A percentile compares a stretch with the other conserved stretches of the same genome.
Evolutionary conservation across 768 basidiomycete species (phyloP).

Genomic region (Paxillus ammoniavirescens): DNA sequence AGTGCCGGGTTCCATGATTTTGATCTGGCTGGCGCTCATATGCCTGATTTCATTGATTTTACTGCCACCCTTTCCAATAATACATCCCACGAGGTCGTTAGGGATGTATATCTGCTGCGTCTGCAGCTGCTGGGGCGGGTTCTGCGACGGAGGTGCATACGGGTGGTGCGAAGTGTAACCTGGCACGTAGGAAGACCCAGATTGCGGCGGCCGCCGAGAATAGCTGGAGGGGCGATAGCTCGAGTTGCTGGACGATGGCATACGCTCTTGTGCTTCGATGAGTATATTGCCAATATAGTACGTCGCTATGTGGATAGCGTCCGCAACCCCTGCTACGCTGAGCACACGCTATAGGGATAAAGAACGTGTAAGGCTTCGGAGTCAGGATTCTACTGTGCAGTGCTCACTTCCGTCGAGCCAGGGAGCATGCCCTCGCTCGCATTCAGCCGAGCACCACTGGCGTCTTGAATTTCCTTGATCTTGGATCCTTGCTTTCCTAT

Average conservation of each 20-base stretch:
- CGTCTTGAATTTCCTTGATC: constrained; percentile 99
- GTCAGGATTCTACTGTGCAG: not conserved
- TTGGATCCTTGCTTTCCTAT: constrained; percentile 98
- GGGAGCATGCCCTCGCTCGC: constrained; percentile 98
- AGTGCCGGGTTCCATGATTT: constrained; percentile 97
- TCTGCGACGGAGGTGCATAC: constrained; percentile 47
- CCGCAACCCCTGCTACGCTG: constrained; percentile 97
- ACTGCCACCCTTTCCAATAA: constrained; percentile 97
- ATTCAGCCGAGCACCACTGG: constrained; percentile 92
- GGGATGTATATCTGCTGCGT: constrained; percentile 99
- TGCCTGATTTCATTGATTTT: constrained; percentile 99
- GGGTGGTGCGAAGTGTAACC: constrained; percentile 50
- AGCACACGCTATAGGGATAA: constrained; percentile 74
- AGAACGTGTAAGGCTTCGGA: constrained; percentile 12
- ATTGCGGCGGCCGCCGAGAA: constrained; percentile 45
- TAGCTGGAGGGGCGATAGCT: constrained; percentile 66
- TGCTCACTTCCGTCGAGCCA: constrained; percentile 93
- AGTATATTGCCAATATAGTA: constrained; percentile 99
- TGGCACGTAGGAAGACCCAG: constrained; percentile 70
- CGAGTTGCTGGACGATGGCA: constrained; percentile 60
- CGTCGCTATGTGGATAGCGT: constrained; percentile 98
- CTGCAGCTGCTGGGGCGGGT: constrained; percentile 74
- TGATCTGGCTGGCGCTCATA: constrained; percentile 93
- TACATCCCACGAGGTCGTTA: constrained; percentile 93
- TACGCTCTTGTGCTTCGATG: constrained; percentile 85